phyloP scores from a whole-genome alignment of 495 filamentous ascomycete genomes.

The Daldinia loculata region DNA sequence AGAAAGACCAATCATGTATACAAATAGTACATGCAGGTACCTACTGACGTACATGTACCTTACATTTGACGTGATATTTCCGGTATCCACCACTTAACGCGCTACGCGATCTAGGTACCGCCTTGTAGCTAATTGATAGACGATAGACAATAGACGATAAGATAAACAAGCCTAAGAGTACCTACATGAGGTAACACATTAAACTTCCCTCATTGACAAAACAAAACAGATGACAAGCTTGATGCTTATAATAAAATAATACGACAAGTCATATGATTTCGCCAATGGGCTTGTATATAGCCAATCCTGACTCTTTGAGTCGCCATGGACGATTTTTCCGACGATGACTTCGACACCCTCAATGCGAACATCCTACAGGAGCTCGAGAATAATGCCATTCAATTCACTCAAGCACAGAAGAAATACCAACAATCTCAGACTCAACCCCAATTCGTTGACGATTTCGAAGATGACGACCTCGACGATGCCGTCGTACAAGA shows the following conservation, averaged over 20 bases:
- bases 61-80: neutral
- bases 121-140: neutral
- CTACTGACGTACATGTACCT: neutral
- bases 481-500: conserved; percentile 46
- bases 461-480: conserved; percentile 48
- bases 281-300: conserved; percentile 42
- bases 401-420: conserved; percentile 55
- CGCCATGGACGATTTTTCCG: conserved; percentile 59
- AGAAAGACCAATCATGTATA: too few relatives aligned
- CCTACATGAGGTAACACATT: neutral
- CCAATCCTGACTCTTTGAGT: conserved; percentile 42
- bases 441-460: conserved; percentile 36
- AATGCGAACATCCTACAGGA: conserved; percentile 54
- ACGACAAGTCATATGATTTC: neutral
- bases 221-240: neutral
- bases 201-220: neutral
- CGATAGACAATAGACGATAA: neutral
- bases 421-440: conserved; percentile 34
- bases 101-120: neutral
- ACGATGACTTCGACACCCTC: conserved; percentile 59
- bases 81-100: neutral
- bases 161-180: neutral
- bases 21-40: neutral
- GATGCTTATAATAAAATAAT: neutral
- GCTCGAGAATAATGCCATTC: conserved; percentile 59